A percentile compares a stretch with the other conserved stretches of the same genome.
Evolutionary conservation across 1,284 basidiomycete genomes (phyloP).

Genomic region (Takashimella tepidaria): DNA sequence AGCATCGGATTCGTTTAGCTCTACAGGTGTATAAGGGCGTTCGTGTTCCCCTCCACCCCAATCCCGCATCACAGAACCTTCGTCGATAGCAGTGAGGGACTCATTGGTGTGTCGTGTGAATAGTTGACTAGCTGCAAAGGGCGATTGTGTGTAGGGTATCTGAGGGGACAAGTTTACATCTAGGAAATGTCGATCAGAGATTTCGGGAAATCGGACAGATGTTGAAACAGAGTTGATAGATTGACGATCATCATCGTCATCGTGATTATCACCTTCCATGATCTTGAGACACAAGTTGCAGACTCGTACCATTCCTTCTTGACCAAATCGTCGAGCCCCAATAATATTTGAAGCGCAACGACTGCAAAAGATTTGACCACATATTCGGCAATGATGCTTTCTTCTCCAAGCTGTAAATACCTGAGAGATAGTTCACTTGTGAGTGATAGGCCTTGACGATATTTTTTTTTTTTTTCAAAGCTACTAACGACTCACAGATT

Average conservation of each 20-base stretch:
- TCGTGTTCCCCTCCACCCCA: constrained; percentile 25
- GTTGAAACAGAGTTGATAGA: constrained; percentile 40
- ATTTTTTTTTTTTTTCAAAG: too few relatives aligned
- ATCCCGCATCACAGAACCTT: constrained; percentile 26
- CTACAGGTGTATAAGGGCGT: constrained; percentile 36
- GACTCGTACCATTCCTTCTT: constrained; percentile 84
- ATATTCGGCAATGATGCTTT: constrained; percentile 92
- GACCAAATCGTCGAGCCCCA: constrained; percentile 87
- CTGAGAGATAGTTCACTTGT: too few relatives aligned
- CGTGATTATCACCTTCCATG: constrained; percentile 69
- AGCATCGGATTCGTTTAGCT: constrained; percentile 19
- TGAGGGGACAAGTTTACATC: constrained; percentile 44
- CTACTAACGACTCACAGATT: constrained; percentile 42
- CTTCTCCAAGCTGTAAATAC: constrained; percentile 86
- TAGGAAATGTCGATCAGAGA: constrained; percentile 26
- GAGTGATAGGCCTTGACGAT: too few relatives aligned
- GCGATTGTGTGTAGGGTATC: constrained; percentile 58
- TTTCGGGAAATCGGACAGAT: constrained; percentile 26
- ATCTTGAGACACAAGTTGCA: constrained; percentile 93
- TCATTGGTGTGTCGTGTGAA: constrained; percentile 52
- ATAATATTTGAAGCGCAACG: constrained; percentile 96
- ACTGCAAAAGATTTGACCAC: constrained; percentile 86
- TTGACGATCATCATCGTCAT: constrained; percentile 56
- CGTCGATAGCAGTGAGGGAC: constrained; percentile 41
- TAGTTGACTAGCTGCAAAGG: constrained; percentile 79